These are phyloP conservation scores for Pinus tabuliformis DNA, from an alignment of 75 land plant species.

Conservation along the genomic window DNA sequence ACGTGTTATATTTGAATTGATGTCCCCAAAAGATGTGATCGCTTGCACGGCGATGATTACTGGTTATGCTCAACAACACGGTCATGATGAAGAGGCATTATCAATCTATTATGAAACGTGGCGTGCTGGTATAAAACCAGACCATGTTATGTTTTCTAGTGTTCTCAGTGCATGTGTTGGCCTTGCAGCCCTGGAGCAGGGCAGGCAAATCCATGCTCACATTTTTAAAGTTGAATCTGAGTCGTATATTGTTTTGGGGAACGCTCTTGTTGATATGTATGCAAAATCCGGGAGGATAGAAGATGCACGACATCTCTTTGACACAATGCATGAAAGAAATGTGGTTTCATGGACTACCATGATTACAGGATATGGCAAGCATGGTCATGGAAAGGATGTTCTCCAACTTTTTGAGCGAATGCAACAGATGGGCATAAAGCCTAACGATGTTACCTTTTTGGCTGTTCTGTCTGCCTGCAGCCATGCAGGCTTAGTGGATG, in stretches of 20 bases:
- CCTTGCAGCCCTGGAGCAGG: conserved; percentile 25
- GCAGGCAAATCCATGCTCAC: conserved; percentile 40
- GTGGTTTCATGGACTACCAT: conserved; percentile 38
- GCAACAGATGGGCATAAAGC: conserved; percentile 26
- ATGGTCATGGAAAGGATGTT: conserved; percentile 36
- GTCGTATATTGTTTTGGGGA: conserved; percentile 16
- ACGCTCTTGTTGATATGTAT: conserved; percentile 47
- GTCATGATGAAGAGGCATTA: neutral
- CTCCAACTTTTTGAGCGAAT: conserved; percentile 27
- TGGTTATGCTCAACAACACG: neutral
- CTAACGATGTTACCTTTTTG: conserved; percentile 46
- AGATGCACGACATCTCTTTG: conserved; percentile 30
- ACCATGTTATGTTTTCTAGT: conserved; percentile 28
- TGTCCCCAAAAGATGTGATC: neutral
- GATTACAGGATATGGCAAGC: conserved; percentile 36
- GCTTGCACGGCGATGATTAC: conserved; percentile 21
- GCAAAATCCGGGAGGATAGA: conserved; percentile 32
- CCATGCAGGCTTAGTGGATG: conserved; percentile 46
- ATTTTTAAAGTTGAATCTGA: conserved; percentile 25
- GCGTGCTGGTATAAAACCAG: conserved; percentile 11
- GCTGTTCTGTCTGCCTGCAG: conserved; percentile 54
- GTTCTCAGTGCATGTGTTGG: conserved; percentile 42
- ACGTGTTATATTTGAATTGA: neutral
- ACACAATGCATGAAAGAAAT: conserved; percentile 14
- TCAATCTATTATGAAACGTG: neutral